These are phyloP conservation scores for Fraxinus ornus DNA, from an alignment of 305 asterid species.

Conservation along the genomic window DNA sequence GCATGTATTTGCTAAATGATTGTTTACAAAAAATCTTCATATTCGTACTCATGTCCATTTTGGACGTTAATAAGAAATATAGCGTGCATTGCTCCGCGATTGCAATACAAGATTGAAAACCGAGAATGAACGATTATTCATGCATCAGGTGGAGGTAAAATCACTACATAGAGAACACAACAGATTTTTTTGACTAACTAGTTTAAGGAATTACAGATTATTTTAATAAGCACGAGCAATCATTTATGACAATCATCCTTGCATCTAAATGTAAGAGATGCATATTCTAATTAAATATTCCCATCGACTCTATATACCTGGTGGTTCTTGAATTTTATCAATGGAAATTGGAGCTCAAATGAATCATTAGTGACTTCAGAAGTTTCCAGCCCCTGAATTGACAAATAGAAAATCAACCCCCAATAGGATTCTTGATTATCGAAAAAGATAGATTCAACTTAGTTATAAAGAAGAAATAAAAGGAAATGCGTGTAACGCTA, in stretches of 20 bases:
- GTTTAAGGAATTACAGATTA: background rate
- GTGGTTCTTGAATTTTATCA: constrained; percentile 36
- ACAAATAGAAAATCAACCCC: constrained; percentile 21
- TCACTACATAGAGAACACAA: background rate
- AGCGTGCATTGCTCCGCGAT: background rate
- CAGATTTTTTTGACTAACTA: background rate
- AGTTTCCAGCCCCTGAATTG: constrained; percentile 33
- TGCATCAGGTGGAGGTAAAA: background rate
- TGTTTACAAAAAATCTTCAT: background rate
- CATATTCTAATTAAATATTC: background rate
- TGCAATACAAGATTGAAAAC: background rate
- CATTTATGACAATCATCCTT: constrained; percentile 10
- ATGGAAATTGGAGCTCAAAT: constrained; percentile 48
- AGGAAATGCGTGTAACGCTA: background rate
- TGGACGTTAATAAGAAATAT: background rate
- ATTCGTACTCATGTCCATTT: background rate
- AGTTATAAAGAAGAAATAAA: constrained; percentile 1
- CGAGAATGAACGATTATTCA: background rate
- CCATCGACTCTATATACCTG: constrained; percentile 35
- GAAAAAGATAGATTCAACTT: background rate
- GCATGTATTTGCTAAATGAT: background rate
- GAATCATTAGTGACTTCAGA: constrained; percentile 35
- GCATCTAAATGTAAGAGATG: background rate
- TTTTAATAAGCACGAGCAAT: background rate
- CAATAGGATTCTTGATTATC: background rate